phyloP scores from a whole-genome alignment of 108 stramenopile genomes.

The Skeletonema grethae region DNA sequence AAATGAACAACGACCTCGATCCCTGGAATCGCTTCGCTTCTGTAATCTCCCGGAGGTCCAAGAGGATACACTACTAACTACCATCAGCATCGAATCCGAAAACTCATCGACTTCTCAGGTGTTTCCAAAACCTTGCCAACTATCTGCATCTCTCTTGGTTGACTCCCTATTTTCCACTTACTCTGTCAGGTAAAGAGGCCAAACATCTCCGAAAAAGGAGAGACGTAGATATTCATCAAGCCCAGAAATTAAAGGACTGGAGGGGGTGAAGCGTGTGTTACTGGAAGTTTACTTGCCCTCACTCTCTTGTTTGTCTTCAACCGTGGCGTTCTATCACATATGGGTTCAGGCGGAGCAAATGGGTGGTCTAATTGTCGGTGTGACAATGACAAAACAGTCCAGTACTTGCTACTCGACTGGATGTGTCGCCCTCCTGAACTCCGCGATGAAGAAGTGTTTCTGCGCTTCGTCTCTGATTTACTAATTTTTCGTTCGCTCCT shows the following conservation, averaged over 20 bases:
- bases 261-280: neutral
- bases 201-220: no score
- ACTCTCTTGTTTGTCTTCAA: constrained; percentile 15
- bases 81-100: no score
- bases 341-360: constrained; percentile 70
- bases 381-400: constrained; percentile 63
- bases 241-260: neutral
- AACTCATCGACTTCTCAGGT: no score
- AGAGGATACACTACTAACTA: no score
- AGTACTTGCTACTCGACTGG: constrained; percentile 52
- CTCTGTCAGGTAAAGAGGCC: no score
- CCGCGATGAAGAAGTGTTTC: neutral
- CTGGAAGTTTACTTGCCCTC: constrained; percentile 23
- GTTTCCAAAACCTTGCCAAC: no score
- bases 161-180: no score
- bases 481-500: neutral
- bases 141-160: no score
- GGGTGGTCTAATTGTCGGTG: constrained; percentile 38
- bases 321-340: constrained; percentile 21
- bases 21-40: no score
- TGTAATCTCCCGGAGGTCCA: no score
- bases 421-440: constrained; percentile 39
- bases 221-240: no score
- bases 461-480: neutral
- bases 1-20: no score